phyloP scores from a whole-genome alignment of 164 flowering plant species.

The Saururus chinensis region DNA sequence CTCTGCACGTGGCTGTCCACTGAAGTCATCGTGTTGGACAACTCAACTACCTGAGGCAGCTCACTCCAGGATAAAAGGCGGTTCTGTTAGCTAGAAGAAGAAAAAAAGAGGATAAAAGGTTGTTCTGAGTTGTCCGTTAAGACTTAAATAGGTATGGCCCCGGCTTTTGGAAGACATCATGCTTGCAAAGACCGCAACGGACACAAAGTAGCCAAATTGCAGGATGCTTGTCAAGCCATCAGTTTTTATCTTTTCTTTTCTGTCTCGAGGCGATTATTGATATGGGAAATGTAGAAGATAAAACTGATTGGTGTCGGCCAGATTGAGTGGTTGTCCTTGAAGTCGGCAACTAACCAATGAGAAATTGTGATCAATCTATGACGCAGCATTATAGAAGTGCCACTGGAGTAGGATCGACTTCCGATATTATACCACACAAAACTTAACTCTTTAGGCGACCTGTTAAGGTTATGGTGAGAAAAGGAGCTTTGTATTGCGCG shows the following conservation, averaged over 20 bases:
- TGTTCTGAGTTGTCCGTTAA: constrained; percentile 16
- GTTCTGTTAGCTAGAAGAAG: too few relatives aligned
- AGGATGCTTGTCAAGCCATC: background rate
- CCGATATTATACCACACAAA: too few relatives aligned
- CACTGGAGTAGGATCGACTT: too few relatives aligned
- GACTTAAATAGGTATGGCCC: background rate
- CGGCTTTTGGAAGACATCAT: constrained; percentile 10
- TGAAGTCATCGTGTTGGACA: constrained; percentile 20
- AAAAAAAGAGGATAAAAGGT: constrained; percentile 10
- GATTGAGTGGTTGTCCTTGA: too few relatives aligned
- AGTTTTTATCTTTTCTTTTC: background rate
- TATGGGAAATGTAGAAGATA: background rate
- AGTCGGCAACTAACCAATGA: too few relatives aligned
- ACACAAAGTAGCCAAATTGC: background rate
- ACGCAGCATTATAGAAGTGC: too few relatives aligned
- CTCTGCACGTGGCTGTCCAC: constrained; percentile 11
- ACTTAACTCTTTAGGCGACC: too few relatives aligned
- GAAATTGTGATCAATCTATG: too few relatives aligned
- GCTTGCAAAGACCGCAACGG: background rate
- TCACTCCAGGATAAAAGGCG: constrained; percentile 5
- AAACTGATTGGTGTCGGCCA: too few relatives aligned
- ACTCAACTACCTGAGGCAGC: constrained; percentile 19
- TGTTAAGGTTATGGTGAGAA: too few relatives aligned
- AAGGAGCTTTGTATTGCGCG: too few relatives aligned
- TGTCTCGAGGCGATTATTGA: background rate